Evolutionary conservation across 306 rosid genomes (phyloP), one percentile per base, ranked within the genome.

Genomic region (Arachis stenosperma): DNA sequence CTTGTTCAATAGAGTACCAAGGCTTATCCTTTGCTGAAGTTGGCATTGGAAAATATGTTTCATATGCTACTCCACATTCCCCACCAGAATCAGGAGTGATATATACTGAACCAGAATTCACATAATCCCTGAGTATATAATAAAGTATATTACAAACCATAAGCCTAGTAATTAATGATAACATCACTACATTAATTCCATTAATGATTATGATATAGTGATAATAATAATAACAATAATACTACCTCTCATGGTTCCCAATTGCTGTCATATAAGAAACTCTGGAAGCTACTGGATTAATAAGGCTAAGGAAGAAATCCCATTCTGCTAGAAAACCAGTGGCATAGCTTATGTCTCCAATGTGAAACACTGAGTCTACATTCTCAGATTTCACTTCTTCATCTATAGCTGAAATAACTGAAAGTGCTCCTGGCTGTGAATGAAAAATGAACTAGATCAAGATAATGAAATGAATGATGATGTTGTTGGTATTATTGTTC

Each of bases 321-420:
- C 98, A 90, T 78, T 90, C 98, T 3, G 80, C 94, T 8, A 93
- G 85, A 70, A 93, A 93, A 7, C 97, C 97, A 15, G 96, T 89
- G 51, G 97, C 96, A 17, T 90, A 93, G 84, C 98, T 93, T 79
- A 93, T 93, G 73, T 93, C 97, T 82, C 98, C 97, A 67, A 93
- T 90, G 82, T 93, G 98, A 82, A 93, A 87, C 46, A 89, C 29
- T 3, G 96, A 85, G 58, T 92, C 85, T 10, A 84, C 77, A 8
- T 72, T 78, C 61, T 83, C 82, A 2, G 90, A 75, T 9, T 78
- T 65, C 27, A 88, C 81, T 57, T 92, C 89, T 2, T 80, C 73
- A 4, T 82, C 41, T 61, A 88, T 75, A 17, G 91, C 97, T 27
- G 82, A 62, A 59, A 85, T 74, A 33, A 93, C 96, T 4, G 97